A percentile compares a stretch with the other conserved stretches of the same genome.
phyloP scores from a whole-genome alignment of 2,329 filamentous ascomycete species.

The Trichophyton mentagrophytes region DNA sequence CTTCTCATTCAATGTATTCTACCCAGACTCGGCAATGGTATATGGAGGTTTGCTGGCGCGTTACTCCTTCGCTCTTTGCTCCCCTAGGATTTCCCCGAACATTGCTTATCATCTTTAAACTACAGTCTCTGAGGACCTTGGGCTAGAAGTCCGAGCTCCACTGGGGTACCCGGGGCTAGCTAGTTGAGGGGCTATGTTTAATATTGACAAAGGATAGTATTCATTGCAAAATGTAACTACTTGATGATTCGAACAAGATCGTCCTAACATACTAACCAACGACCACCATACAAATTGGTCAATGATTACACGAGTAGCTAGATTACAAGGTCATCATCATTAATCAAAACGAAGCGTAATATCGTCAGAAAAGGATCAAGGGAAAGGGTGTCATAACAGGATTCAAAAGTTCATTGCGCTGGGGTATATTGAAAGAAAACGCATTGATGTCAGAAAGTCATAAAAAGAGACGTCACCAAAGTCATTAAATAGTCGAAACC shows the following conservation, averaged over 20 bases:
- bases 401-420: conserved; percentile 1
- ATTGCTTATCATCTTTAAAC: not conserved
- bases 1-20: conserved; percentile 1
- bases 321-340: not conserved
- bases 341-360: not conserved
- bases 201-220: not conserved
- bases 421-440: conserved; percentile 1
- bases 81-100: not conserved
- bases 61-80: not conserved
- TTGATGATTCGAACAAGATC: not conserved
- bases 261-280: not conserved
- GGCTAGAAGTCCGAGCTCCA: not conserved
- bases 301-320: not conserved
- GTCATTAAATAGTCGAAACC: not conserved
- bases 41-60: not conserved
- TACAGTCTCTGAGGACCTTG: not conserved
- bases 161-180: not conserved
- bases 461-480: not conserved
- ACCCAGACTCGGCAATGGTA: not conserved
- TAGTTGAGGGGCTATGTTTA: not conserved
- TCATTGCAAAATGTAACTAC: not conserved
- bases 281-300: not conserved
- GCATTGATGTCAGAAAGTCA: not conserved
- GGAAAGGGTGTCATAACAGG: not conserved
- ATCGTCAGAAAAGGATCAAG: not conserved